Base-by-base conservation (phyloP, 2,329 filamentous ascomycete species). In the Xylaria sp. region DNA sequence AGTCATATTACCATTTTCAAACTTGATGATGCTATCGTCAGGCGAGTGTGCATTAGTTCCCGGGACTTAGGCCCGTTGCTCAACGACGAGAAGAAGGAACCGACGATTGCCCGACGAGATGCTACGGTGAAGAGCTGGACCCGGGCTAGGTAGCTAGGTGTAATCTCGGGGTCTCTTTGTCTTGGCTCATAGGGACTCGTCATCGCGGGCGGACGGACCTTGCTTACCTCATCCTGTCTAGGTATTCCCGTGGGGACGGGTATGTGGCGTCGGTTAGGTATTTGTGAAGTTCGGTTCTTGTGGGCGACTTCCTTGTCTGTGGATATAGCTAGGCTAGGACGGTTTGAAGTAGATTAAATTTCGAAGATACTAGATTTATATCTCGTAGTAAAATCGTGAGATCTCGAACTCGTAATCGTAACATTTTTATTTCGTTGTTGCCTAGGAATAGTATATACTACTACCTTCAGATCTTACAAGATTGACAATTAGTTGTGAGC, bases 151-250 rank as follows among this genome's bases (percentile, higher is more conserved):
- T 51, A 5, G 31, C 28, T 56, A 31, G 23, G 49, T 31, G 49
- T 33, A 23, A 40, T 51, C 33, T 36, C 26, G 59, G 26, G 49
- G 33, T 20, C 33, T 58, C 20, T n/a, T 33, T n/a, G 9, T 46
- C n/a, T 15, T 33, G 42, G 20, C 49, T 33, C 33, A 28, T 36
- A 53, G 28, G 58, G 64, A 63, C 31, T 63, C 65, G 59, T 63
- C 65, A 63, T 63, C 42, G 42, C 23, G 42, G 20, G 40, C 23
- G 42, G 20, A 48, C 23, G 26, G 49, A 33, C 26, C 49, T 15
- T 58, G 65, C 65, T 58, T 49, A 58, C 28, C 20, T n/a, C 11
- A 42, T 44, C n/a, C 15, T 53, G n/a, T 5, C 26, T 53, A 4
- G 28, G 6, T 23, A 33, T 33, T 51, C 26, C 48, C 48, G 48